Conservation (phyloP, 108 stramenopile genomes). For the Epithemia pelagica region DNA sequence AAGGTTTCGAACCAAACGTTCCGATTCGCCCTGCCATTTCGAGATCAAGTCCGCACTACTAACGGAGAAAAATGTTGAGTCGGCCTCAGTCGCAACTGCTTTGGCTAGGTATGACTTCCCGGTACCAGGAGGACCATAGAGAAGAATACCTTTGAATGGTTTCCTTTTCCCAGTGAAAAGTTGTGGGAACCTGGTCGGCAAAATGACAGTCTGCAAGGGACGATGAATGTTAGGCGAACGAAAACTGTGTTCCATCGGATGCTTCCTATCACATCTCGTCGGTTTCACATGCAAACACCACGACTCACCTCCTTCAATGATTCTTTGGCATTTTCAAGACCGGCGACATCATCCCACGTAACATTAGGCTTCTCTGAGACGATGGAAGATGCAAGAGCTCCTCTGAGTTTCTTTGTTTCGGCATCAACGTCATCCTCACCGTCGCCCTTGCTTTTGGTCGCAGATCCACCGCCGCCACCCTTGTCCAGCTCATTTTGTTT, state of each 20-base stretch:
- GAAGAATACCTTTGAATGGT: slow-evolving; percentile 93
- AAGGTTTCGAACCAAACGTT: slow-evolving; percentile 93
- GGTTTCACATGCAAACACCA: too few relatives aligned
- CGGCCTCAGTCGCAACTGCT: slow-evolving; percentile 98
- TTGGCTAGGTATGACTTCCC: slow-evolving; percentile 97
- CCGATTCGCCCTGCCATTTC: slow-evolving; percentile 99
- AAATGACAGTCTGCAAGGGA: slow-evolving; percentile 79
- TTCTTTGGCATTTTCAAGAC: slow-evolving; percentile 93
- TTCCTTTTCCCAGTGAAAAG: slow-evolving; percentile 89
- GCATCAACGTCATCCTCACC: slow-evolving; percentile 69
- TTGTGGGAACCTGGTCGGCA: slow-evolving; percentile 91
- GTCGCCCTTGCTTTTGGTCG: slow-evolving; percentile 47
- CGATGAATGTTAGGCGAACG: too few relatives aligned
- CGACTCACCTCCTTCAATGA: slow-evolving; percentile 85
- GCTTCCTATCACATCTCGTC: too few relatives aligned
- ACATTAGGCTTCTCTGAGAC: slow-evolving; percentile 97
- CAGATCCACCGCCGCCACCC: slow-evolving; percentile 32
- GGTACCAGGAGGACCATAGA: slow-evolving; percentile 92
- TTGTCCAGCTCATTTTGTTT: slow-evolving; percentile 69
- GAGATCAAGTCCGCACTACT: slow-evolving; percentile 93
- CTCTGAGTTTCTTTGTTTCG: slow-evolving; percentile 77
- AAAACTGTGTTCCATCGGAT: too few relatives aligned
- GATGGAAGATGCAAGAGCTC: slow-evolving; percentile 70
- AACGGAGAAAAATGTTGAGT: slow-evolving; percentile 95
- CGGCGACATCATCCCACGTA: slow-evolving; percentile 97